Evolutionary conservation across 129 eudicot species (phyloP).

Genomic region (Rutidosis leptorrhynchoides): DNA sequence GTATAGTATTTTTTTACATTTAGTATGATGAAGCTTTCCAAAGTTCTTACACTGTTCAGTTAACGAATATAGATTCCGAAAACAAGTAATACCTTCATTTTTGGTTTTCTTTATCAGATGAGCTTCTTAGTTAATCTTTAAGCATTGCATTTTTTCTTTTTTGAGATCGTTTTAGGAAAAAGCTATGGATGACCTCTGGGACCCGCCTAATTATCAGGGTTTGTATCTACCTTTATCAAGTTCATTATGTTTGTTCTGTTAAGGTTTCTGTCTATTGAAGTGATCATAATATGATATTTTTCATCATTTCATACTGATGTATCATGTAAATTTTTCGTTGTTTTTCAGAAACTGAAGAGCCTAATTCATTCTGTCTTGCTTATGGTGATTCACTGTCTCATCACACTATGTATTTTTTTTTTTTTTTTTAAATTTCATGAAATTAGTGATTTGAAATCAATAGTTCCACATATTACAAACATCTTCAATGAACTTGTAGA

Average conservation of each 20-base stretch:
- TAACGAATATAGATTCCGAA: neutral
- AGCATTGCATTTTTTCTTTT: neutral
- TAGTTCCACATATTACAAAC: slow-evolving; percentile 8
- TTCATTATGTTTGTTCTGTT: slow-evolving; percentile 9
- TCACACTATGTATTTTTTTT: neutral
- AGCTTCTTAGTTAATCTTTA: neutral
- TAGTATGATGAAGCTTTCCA: neutral
- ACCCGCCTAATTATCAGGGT: slow-evolving; percentile 45
- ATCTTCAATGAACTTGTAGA: slow-evolving; percentile 37
- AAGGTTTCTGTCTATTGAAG: neutral
- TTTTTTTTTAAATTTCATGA: slow-evolving; percentile 3
- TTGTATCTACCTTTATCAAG: slow-evolving; percentile 16
- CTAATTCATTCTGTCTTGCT: slow-evolving; percentile 31
- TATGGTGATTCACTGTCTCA: slow-evolving; percentile 37
- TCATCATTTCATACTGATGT: slow-evolving; percentile 9
- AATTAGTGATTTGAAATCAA: slow-evolving; percentile 7
- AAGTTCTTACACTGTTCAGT: slow-evolving; percentile 2
- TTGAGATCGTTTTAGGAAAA: slow-evolving; percentile 6
- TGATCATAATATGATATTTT: neutral
- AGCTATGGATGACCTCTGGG: slow-evolving; percentile 55
- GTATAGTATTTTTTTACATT: neutral
- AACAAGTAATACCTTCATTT: neutral
- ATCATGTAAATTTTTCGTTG: slow-evolving; percentile 14
- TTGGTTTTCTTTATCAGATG: neutral
- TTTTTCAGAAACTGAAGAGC: slow-evolving; percentile 33